Percentiles rank a stretch among this genome's conserved stretches.
Conservation (phyloP, 768 basidiomycete species). For the Cyathus striatus region DNA sequence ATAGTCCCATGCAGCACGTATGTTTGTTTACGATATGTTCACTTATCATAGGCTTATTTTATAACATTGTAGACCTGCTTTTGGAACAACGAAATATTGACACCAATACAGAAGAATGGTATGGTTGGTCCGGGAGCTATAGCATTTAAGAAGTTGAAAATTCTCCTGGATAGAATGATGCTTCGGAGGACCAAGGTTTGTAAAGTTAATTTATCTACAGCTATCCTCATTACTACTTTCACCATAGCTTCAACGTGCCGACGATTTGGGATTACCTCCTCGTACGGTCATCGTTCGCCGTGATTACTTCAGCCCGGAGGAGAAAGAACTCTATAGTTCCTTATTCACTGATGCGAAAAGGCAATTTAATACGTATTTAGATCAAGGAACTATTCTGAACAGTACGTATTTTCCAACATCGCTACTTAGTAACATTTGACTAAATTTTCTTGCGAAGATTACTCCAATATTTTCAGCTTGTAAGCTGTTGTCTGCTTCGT, state of each 20-base stretch:
- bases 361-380: conserved; percentile 86
- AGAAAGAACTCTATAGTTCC: conserved; percentile 91
- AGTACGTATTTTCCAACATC: conserved; percentile 49
- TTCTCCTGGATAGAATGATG: conserved; percentile 94
- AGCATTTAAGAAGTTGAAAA: conserved; percentile 90
- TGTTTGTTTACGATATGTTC: conserved; percentile 16
- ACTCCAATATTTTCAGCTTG: conserved; percentile 86
- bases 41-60: background rate
- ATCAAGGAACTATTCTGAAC: conserved; percentile 86
- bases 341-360: conserved; percentile 92
- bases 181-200: conserved; percentile 79
- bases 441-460: conserved; percentile 43
- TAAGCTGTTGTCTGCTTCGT: too few species aligned
- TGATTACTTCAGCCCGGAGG: conserved; percentile 94
- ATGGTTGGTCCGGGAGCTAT: conserved; percentile 72
- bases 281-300: conserved; percentile 82
- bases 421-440: background rate
- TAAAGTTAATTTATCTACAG: background rate
- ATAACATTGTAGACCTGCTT: conserved; percentile 66
- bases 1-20: conserved; percentile 81
- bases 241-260: conserved; percentile 81
- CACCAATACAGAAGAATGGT: conserved; percentile 90
- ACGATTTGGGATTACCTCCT: conserved; percentile 93
- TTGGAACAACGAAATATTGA: conserved; percentile 95
- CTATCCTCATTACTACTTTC: conserved; percentile 2